Base-by-base conservation (phyloP, 1,284 basidiomycete species). In the Malassezia psittaci region DNA sequence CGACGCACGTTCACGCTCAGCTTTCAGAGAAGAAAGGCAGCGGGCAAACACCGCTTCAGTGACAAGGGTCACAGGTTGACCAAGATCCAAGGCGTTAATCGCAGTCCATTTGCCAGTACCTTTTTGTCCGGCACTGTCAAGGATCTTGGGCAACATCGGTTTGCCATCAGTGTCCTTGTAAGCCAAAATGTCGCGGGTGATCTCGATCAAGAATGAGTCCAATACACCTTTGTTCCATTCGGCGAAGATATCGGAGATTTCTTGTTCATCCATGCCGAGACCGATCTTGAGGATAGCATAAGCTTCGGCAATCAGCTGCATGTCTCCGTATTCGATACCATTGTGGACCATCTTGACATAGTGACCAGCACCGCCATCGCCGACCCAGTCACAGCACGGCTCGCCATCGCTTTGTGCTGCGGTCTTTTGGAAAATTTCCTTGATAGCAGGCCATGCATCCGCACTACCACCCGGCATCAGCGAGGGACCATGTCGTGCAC, bases 71-170 rank as follows among this genome's bases (percentile, higher is more conserved):
- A 98, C 90, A 86, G 74, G 76, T 59, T 75, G 72, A 73, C 93
- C 93, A 66, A 90, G 85, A 73, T 99, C 94, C 65, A 98, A 85
- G 60, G 94, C 94, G 75, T 90, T 88, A 74, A 96, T 88, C 63
- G 94, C 94, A 60, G 94, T 99, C 94, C 94, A 99, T 79, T 98
- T 98, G 59, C 94, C 94, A 65, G 94, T 99, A 76, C 94, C 94
- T 81, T 99, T 99, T 78, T 99, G 94, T 57, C 93, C 94, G 63
- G 94, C 94, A 16, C 62, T 62, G 65, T 73, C 69, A 50, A 96
- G 82, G 72, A 99, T 94, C 80, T 98, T 98, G 74, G 80, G 81
- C 64, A 98, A 83, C 65, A 98, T 83, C 55, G 90, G 87, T 70
- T 78, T 81, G 59, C 91, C 93, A 76, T 98, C 93, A 57, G 88